Percentiles rank a stretch among this genome's conserved stretches.
These are phyloP conservation scores for Penicillium samsonianum DNA, from an alignment of 495 filamentous ascomycete species.

Conservation along the genomic window DNA sequence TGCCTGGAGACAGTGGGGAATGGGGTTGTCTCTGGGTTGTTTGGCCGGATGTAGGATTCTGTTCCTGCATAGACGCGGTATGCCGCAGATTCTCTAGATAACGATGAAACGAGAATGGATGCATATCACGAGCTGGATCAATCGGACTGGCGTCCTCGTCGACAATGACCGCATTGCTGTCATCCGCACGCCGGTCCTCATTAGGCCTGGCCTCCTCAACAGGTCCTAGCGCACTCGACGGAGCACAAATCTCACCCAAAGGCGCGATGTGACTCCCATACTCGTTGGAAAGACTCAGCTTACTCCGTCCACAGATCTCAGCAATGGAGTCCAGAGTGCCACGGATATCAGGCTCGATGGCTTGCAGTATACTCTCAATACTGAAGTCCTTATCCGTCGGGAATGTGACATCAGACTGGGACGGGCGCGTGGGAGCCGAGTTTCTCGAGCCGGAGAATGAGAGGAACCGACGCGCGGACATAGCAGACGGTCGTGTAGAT, in stretches of 20 bases:
- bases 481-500: conserved; percentile 24
- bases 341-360: conserved; percentile 59
- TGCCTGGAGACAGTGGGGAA: conserved; percentile 14
- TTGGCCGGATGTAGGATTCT: conserved; percentile 4
- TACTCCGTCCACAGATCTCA: conserved; percentile 63
- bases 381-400: conserved; percentile 57
- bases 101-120: conserved; percentile 36
- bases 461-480: conserved; percentile 41
- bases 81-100: conserved; percentile 36
- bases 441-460: conserved; percentile 25
- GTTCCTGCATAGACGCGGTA: conserved; percentile 23
- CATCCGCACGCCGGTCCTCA: conserved; percentile 35
- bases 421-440: conserved; percentile 20
- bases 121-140: conserved; percentile 30
- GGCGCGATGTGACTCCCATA: conserved; percentile 65
- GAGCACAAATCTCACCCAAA: conserved; percentile 55
- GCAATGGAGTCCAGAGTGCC: conserved; percentile 61
- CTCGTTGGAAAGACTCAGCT: conserved; percentile 62
- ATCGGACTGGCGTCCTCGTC: conserved; percentile 37
- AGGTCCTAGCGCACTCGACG: conserved; percentile 37
- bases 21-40: conserved; percentile 14
- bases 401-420: conserved; percentile 30
- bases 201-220: conserved; percentile 46
- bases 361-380: conserved; percentile 59
- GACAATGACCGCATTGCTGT: conserved; percentile 32